A percentile compares a stretch with the other conserved stretches of the same genome.
Conservation (phyloP, 2,329 filamentous ascomycete genomes). For the Coleophoma eucalyptorum region DNA sequence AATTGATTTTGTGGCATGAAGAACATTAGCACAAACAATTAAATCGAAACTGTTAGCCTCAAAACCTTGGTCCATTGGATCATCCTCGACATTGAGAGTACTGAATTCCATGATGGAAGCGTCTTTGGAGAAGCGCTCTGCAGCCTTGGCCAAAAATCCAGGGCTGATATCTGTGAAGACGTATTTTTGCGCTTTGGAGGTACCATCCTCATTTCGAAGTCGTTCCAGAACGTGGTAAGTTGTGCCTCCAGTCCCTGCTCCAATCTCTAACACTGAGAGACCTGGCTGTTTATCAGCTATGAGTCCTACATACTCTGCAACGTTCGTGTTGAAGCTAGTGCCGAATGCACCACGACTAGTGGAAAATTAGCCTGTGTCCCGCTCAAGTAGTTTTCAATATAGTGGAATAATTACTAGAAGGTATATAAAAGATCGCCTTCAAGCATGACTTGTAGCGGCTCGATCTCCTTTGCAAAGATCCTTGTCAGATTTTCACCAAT, state of each 20-base stretch:
- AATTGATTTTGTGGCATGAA: constrained; percentile 28
- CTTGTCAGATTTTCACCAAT: constrained; percentile 14
- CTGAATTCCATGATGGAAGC: constrained; percentile 24
- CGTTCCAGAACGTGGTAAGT: not conserved
- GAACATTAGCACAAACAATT: constrained; percentile 30
- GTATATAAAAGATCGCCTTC: constrained; percentile 10
- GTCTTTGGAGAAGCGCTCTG: constrained; percentile 2
- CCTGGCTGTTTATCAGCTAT: no score
- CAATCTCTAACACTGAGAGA: not conserved
- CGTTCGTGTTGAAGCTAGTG: no score
- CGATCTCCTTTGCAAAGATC: constrained; percentile 7
- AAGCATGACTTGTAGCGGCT: constrained; percentile 10
- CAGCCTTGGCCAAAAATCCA: constrained; percentile 27
- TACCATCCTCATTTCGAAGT: not conserved
- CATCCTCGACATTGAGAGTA: constrained; percentile 27
- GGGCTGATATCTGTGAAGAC: constrained; percentile 13
- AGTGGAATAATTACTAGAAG: constrained; percentile 1
- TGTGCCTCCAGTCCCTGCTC: not conserved
- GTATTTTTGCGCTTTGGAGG: constrained; percentile 2
- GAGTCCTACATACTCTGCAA: no score
- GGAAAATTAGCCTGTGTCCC: no score
- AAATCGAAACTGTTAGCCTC: constrained; percentile 28
- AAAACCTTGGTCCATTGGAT: constrained; percentile 27
- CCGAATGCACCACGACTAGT: no score
- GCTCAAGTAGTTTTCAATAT: no score